These are phyloP conservation scores for Penicillium sp. DNA, from an alignment of 2,329 filamentous ascomycete genomes.

Conservation along the genomic window DNA sequence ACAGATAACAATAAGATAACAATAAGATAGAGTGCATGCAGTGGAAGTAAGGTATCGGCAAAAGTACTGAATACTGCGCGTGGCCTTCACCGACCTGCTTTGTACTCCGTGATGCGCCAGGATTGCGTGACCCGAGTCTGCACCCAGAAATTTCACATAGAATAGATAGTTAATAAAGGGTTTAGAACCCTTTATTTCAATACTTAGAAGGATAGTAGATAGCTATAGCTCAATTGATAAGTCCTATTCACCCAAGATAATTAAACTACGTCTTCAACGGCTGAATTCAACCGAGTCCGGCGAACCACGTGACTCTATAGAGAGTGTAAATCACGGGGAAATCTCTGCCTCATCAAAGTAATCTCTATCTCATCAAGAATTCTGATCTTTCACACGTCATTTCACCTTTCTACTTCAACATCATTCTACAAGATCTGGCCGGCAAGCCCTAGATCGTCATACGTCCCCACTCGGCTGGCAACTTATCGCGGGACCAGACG, in stretches of 20 bases:
- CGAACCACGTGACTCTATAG: slow-evolving; percentile 15
- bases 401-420: background rate
- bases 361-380: background rate
- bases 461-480: slow-evolving; percentile 20
- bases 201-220: background rate
- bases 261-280: background rate
- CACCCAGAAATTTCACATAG: background rate
- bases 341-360: slow-evolving; percentile 15
- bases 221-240: background rate
- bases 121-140: background rate
- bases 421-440: background rate
- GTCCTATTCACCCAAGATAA: background rate
- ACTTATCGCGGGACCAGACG: slow-evolving; percentile 24
- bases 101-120: background rate
- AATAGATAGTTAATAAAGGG: background rate
- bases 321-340: slow-evolving; percentile 18
- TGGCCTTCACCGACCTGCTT: background rate
- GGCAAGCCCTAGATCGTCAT: slow-evolving; percentile 16
- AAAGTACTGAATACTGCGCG: background rate
- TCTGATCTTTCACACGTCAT: background rate
- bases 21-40: background rate
- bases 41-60: background rate
- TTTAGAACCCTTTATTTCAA: no score
- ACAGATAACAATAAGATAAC: slow-evolving; percentile 4
- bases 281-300: background rate